phyloP scores from a whole-genome alignment of 2,329 filamentous ascomycete genomes.

The Xylaria sp. region DNA sequence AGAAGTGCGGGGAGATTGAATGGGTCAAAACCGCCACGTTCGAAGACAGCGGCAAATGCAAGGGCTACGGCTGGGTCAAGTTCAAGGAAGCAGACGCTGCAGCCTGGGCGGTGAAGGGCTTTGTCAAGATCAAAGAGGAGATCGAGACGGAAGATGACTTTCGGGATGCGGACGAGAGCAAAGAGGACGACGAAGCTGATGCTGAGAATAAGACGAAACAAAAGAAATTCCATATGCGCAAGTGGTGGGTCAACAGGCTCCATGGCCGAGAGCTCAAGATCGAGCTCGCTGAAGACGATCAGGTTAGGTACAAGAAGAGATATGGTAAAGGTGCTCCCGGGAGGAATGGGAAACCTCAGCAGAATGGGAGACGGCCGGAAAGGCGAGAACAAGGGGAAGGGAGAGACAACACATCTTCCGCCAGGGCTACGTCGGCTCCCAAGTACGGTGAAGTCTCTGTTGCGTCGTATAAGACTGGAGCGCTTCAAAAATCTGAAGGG shows the following conservation, averaged over 20 bases:
- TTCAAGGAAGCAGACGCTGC: conserved; percentile 84
- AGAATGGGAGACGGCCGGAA: conserved; percentile 14
- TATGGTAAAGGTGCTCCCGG: conserved; percentile 78
- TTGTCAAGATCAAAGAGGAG: conserved; percentile 75
- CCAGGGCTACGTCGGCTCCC: conserved; percentile 12
- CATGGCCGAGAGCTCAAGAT: conserved; percentile 83
- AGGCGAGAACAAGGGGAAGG: conserved; percentile 14
- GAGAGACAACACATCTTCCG: conserved; percentile 13
- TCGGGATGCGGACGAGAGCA: conserved; percentile 52
- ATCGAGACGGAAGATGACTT: conserved; percentile 72
- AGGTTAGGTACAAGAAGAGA: conserved; percentile 90
- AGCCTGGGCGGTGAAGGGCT: conserved; percentile 82
- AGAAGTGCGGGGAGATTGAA: conserved; percentile 83
- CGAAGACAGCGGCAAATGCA: conserved; percentile 96
- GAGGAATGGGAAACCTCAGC: conserved; percentile 58
- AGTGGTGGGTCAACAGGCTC: conserved; percentile 89
- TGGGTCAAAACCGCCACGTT: conserved; percentile 93
- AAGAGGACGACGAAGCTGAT: conserved; percentile 56
- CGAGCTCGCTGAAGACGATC: conserved; percentile 93
- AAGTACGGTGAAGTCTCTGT: conserved; percentile 34
- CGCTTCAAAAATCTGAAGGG: conserved; percentile 35
- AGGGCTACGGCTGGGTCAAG: conserved; percentile 95
- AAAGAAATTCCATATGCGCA: conserved; percentile 68
- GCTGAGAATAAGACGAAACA: conserved; percentile 57
- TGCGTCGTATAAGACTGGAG: conserved; percentile 36